These are phyloP conservation scores for Picea abies DNA, from an alignment of 83 land plant genomes.

Conservation along the genomic window DNA sequence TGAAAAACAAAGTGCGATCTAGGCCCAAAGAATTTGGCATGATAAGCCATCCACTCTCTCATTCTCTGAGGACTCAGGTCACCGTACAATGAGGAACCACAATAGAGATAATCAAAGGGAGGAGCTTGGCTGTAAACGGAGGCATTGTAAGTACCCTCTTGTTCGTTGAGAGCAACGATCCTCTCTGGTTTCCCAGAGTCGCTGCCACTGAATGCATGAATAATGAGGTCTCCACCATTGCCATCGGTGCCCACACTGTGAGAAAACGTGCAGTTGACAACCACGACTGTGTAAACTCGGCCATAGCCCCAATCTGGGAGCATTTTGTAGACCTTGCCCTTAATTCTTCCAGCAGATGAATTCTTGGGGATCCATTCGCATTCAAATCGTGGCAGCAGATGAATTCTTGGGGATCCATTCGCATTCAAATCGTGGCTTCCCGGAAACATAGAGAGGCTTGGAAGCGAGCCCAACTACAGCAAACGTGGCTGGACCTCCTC, in stretches of 20 bases:
- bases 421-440: slow-evolving; percentile 37
- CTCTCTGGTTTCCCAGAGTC: slow-evolving; percentile 30
- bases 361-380: too few species aligned
- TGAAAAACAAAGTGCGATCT: slow-evolving; percentile 75
- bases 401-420: slow-evolving; percentile 40
- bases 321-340: too few species aligned
- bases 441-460: slow-evolving; percentile 40
- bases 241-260: slow-evolving; percentile 44
- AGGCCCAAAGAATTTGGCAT: slow-evolving; percentile 67
- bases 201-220: slow-evolving; percentile 48
- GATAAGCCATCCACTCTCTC: too few species aligned
- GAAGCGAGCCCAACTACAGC: slow-evolving; percentile 71
- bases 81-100: slow-evolving; percentile 79
- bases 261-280: slow-evolving; percentile 60
- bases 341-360: too few species aligned
- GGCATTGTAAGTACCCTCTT: slow-evolving; percentile 37
- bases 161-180: slow-evolving; percentile 52
- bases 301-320: too few species aligned
- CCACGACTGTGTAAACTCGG: too few species aligned
- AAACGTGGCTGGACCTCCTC: too few species aligned
- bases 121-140: slow-evolving; percentile 34
- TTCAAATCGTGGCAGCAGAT: slow-evolving; percentile 31
- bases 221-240: slow-evolving; percentile 54
- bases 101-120: slow-evolving; percentile 67
- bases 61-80: slow-evolving; percentile 50